These are phyloP conservation scores for Coniophora puteana DNA, from an alignment of 1,284 basidiomycete genomes.

Conservation along the genomic window DNA sequence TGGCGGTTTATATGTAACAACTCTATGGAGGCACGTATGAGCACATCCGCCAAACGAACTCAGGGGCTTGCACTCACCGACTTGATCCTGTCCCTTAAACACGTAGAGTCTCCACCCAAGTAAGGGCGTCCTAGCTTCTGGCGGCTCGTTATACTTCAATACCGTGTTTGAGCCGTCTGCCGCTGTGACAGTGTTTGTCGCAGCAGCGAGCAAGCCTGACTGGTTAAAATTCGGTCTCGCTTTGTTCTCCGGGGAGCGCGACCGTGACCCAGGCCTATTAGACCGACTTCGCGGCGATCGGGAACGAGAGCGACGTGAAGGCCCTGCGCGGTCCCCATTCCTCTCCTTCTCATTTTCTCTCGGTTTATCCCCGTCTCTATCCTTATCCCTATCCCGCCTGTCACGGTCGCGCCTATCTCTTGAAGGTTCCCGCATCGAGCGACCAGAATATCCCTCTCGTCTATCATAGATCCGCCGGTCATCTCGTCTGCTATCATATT, in stretches of 20 bases:
- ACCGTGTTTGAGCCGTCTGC: slow-evolving; percentile 79
- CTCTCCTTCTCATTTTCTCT: slow-evolving; percentile 22
- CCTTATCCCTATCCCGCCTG: slow-evolving; percentile 34
- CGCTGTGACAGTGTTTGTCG: slow-evolving; percentile 83
- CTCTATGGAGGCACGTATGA: slow-evolving; percentile 45
- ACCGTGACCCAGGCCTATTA: slow-evolving; percentile 23
- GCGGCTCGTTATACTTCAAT: slow-evolving; percentile 98
- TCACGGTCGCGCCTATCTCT: slow-evolving; percentile 32
- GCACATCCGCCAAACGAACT: neutral
- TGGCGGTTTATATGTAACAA: slow-evolving; percentile 89
- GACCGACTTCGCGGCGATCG: too few species aligned
- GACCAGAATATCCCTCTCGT: too few species aligned
- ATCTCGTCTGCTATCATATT: slow-evolving; percentile 11
- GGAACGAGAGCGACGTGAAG: slow-evolving; percentile 46
- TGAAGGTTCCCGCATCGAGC: slow-evolving; percentile 39
- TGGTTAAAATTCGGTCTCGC: slow-evolving; percentile 84
- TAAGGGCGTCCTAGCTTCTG: slow-evolving; percentile 91
- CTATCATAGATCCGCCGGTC: slow-evolving; percentile 28
- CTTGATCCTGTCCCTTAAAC: slow-evolving; percentile 92
- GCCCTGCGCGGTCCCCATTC: slow-evolving; percentile 28
- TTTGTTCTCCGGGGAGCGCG: slow-evolving; percentile 46
- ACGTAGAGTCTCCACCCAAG: slow-evolving; percentile 94
- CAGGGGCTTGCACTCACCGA: slow-evolving; percentile 56
- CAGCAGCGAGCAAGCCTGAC: slow-evolving; percentile 92
- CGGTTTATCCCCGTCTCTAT: slow-evolving; percentile 31